Percentiles rank a stretch among this genome's conserved stretches.
phyloP scores from a whole-genome alignment of 2,329 filamentous ascomycete genomes.

The Hymenoscyphus fructigenus region DNA sequence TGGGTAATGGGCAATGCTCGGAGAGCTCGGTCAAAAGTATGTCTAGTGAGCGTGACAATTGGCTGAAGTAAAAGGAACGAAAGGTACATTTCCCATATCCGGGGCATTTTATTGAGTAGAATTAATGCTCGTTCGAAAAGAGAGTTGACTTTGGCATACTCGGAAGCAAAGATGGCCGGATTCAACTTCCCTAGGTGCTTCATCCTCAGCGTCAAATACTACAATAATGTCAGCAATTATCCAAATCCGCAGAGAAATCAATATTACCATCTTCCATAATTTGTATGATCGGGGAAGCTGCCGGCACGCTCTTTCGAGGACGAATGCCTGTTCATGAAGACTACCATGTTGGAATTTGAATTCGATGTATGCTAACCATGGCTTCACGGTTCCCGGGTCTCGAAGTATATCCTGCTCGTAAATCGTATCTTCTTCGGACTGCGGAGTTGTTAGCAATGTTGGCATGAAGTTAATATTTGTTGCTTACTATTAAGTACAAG shows the following conservation, averaged over 20 bases:
- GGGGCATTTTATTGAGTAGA: conserved; percentile 96
- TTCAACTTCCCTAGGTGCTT: conserved; percentile 82
- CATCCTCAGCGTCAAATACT: conserved; percentile 84
- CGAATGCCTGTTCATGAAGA: conserved; percentile 77
- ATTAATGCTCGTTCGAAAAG: conserved; percentile 92
- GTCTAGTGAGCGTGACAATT: conserved; percentile 81
- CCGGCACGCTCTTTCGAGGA: conserved; percentile 86
- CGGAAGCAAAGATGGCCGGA: conserved; percentile 71
- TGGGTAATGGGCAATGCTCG: conserved; percentile 91
- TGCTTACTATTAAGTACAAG: conserved; percentile 39
- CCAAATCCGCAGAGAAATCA: conserved; percentile 4
- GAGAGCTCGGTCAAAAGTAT: conserved; percentile 88
- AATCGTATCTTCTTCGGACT: conserved; percentile 85
- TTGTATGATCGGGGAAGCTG: conserved; percentile 95
- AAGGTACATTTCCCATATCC: conserved; percentile 98
- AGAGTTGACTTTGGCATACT: conserved; percentile 91
- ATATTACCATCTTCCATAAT: conserved; percentile 84
- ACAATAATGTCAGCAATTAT: conserved; percentile 22
- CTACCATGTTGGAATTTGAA: conserved; percentile 88
- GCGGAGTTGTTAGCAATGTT: conserved; percentile 32
- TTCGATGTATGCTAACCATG: conserved; percentile 92
- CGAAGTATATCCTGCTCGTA: conserved; percentile 96
- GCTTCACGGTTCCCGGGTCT: conserved; percentile 80
- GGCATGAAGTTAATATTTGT: background rate
- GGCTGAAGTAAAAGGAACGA: conserved; percentile 87